phyloP scores from a whole-genome alignment of 2,329 filamentous ascomycete species.

The Penicillium italicum region DNA sequence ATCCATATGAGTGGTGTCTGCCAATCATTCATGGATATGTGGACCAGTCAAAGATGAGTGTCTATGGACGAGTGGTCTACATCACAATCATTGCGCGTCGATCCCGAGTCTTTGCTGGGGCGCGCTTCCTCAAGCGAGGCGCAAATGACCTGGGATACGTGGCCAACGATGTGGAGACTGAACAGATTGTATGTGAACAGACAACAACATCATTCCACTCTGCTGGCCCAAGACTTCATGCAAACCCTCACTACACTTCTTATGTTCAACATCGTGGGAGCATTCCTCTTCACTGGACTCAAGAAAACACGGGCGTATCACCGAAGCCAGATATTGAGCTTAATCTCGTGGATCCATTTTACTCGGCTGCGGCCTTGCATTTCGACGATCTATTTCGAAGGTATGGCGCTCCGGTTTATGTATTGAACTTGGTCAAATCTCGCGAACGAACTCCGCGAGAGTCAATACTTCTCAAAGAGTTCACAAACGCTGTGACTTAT shows the following conservation, averaged over 20 bases:
- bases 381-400: conserved; percentile 92
- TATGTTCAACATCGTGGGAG: conserved; percentile 96
- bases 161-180: conserved; percentile 97
- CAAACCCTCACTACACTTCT: conserved; percentile 88
- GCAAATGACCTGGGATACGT: conserved; percentile 94
- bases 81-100: conserved; percentile 91
- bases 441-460: conserved; percentile 85
- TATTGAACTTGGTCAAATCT: conserved; percentile 85
- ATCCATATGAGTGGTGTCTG: conserved; percentile 91
- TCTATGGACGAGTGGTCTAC: conserved; percentile 85
- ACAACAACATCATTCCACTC: conserved; percentile 93
- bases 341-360: conserved; percentile 94
- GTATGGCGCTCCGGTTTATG: conserved; percentile 89
- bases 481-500: conserved; percentile 81
- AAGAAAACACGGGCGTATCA: conserved; percentile 90
- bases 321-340: conserved; percentile 96
- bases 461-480: conserved; percentile 84
- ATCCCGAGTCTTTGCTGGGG: conserved; percentile 90
- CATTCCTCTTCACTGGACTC: conserved; percentile 95
- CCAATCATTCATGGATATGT: conserved; percentile 96
- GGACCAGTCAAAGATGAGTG: conserved; percentile 77
- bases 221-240: conserved; percentile 77
- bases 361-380: conserved; percentile 84
- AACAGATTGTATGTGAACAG: conserved; percentile 95
- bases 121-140: conserved; percentile 88